A percentile compares a stretch with the other conserved stretches of the same genome.
These are phyloP conservation scores for Botryotinia narcissicola DNA, from an alignment of 2,329 filamentous ascomycete genomes.

Conservation along the genomic window DNA sequence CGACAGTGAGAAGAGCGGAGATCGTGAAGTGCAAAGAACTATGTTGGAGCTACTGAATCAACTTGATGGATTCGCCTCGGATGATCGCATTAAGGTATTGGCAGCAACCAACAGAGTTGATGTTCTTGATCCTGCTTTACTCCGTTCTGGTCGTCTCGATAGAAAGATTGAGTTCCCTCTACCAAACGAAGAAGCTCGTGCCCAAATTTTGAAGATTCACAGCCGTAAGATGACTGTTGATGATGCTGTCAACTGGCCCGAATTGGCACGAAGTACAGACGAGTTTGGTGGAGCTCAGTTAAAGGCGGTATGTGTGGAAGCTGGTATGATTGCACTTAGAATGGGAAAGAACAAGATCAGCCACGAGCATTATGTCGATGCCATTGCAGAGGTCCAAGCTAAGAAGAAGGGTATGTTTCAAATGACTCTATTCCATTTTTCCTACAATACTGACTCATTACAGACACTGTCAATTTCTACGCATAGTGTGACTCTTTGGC, in stretches of 20 bases:
- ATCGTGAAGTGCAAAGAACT: constrained; percentile 95
- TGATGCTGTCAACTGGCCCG: constrained; percentile 89
- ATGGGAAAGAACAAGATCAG: constrained; percentile 95
- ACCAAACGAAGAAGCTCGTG: constrained; percentile 94
- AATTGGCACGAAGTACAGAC: constrained; percentile 93
- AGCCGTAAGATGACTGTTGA: constrained; percentile 98
- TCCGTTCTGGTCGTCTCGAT: constrained; percentile 89
- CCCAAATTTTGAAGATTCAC: constrained; percentile 96
- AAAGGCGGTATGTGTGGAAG: constrained; percentile 98
- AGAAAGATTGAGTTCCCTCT: constrained; percentile 98
- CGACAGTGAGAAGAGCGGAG: constrained; percentile 96
- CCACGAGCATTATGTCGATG: constrained; percentile 98
- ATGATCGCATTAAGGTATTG: constrained; percentile 94
- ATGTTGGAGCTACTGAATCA: constrained; percentile 99
- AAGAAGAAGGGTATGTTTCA: constrained; percentile 55
- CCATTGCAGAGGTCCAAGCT: constrained; percentile 94
- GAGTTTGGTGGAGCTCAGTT: constrained; percentile 97
- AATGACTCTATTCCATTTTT: constrained; percentile 33
- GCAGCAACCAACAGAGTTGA: constrained; percentile 94
- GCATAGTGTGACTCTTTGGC: constrained; percentile 30
- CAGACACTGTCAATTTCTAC: constrained; percentile 37
- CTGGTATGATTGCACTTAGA: constrained; percentile 96
- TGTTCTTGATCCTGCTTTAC: constrained; percentile 84
- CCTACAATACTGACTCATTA: constrained; percentile 20
- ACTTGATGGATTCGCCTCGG: constrained; percentile 94